Percentiles rank a stretch among this genome's conserved stretches.
phyloP scores from a whole-genome alignment of 2,329 filamentous ascomycete species.

The Leptodontidium sp. region DNA sequence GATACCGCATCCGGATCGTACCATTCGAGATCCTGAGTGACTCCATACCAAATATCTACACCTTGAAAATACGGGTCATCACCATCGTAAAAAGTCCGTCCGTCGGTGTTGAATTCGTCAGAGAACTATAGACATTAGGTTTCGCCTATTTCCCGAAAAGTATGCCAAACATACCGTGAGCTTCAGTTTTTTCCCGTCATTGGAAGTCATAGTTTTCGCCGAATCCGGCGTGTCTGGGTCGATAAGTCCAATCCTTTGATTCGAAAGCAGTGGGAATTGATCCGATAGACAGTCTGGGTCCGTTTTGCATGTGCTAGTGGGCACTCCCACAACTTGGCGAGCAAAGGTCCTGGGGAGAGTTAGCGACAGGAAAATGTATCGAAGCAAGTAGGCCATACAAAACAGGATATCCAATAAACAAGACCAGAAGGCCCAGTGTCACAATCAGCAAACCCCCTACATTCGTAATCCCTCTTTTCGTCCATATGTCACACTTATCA shows the following conservation, averaged over 20 bases:
- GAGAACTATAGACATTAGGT: constrained; percentile 59
- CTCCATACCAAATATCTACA: constrained; percentile 76
- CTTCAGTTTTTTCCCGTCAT: constrained; percentile 67
- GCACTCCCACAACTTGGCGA: constrained; percentile 47
- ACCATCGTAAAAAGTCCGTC: constrained; percentile 74
- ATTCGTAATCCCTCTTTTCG: constrained; percentile 68
- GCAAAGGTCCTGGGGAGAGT: constrained; percentile 62
- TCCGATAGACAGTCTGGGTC: constrained; percentile 51
- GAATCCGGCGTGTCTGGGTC: constrained; percentile 72
- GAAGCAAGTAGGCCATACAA: constrained; percentile 59
- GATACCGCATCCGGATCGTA: constrained; percentile 74
- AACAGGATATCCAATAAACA: constrained; percentile 76
- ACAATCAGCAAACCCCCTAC: constrained; percentile 68
- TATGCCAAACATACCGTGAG: constrained; percentile 53
- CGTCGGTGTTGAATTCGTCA: constrained; percentile 74
- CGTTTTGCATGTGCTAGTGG: constrained; percentile 44
- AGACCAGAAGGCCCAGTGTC: constrained; percentile 64
- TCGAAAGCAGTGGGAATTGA: constrained; percentile 59
- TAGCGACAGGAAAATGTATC: constrained; percentile 31
- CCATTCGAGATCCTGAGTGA: constrained; percentile 74
- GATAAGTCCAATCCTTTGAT: constrained; percentile 67
- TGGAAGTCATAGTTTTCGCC: constrained; percentile 62
- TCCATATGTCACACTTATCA: constrained; percentile 71
- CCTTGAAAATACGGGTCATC: constrained; percentile 75
- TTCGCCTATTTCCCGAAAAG: background rate